Evolutionary conservation across 768 basidiomycete genomes (phyloP), one percentile per base, ranked within the genome.

Genomic region (Boletus vinaceobasis): DNA sequence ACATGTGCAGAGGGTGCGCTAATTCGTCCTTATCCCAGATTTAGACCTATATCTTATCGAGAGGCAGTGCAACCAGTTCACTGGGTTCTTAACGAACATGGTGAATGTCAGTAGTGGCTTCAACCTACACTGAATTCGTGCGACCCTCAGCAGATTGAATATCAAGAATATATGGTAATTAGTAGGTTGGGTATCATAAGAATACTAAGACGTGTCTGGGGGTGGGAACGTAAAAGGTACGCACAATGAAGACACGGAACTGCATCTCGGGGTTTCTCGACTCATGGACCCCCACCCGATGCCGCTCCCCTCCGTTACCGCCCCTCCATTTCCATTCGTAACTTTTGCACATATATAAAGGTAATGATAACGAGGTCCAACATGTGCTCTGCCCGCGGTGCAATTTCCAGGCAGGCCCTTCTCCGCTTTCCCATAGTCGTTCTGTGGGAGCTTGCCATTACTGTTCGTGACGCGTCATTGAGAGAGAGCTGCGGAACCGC

Each of bases 301-400:
- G 42, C 58, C 15, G 38, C 60, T 14, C 43, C 58, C 0, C 0
- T 35, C 36, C 60, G 35, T 43, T 2, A 31, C 14, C 55, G 59
- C n/a, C 0, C 17, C 43, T 69, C 68, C 48, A 48, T 60, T 31
- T 70, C 63, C 58, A 50, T 65, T 42, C 69, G 49, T n/a, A 69
- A 27, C 43, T 71, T 70, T 39, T 70, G 67, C 17, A 70, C 62
- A 13, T 65, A 70, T 35, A 70, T 61, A 32, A 70, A 70, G 7
- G 65, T 70, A 15, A 69, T 57, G 26, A 71, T 19, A 33, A 70
- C 7, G n/a, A 62, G 46, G 27, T 70, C 61, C 21, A 67, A 11
- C 56, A 70, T 71, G 31, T 54, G 56, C 29, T 62, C 64, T 27
- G 52, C 62, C n/a, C 58, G 45, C 1, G 64, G 59, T 42, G 56